Evolutionary conservation across 2,329 filamentous ascomycete species (phyloP).

Genomic region (Boeremia exigua): DNA sequence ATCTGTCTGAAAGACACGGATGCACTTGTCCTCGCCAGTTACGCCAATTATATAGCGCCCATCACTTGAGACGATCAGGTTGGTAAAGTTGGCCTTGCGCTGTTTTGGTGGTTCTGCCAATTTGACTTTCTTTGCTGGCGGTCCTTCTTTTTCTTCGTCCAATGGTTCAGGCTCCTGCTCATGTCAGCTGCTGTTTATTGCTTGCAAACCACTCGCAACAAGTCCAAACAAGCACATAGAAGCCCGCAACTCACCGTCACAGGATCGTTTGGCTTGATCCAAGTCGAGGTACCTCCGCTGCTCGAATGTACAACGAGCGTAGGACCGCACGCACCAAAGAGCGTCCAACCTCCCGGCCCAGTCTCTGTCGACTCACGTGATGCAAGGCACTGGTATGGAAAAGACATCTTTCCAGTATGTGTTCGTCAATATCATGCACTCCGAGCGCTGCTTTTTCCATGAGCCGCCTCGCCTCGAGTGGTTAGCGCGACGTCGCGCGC

Average conservation of each 20-base stretch:
- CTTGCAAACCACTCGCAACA: background rate
- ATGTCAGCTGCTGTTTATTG: slow-evolving; percentile 19
- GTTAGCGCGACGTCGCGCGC: slow-evolving; percentile 25
- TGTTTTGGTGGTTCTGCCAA: slow-evolving; percentile 37
- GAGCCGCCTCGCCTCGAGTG: slow-evolving; percentile 16
- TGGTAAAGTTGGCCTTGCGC: slow-evolving; percentile 68
- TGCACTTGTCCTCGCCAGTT: slow-evolving; percentile 88
- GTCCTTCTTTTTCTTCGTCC: slow-evolving; percentile 39
- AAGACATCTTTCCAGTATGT: slow-evolving; percentile 28
- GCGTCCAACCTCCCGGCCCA: slow-evolving; percentile 49
- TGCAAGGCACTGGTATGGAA: slow-evolving; percentile 52
- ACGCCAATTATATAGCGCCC: slow-evolving; percentile 75
- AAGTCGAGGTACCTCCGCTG: slow-evolving; percentile 38
- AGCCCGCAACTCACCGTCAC: slow-evolving; percentile 30
- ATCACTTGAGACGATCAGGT: slow-evolving; percentile 68
- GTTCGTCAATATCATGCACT: slow-evolving; percentile 6
- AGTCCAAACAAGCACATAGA: background rate
- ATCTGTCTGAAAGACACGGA: slow-evolving; percentile 79
- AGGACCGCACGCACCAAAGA: slow-evolving; percentile 77
- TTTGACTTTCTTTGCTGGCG: slow-evolving; percentile 52
- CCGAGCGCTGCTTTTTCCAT: slow-evolving; percentile 12
- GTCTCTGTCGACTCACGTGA: slow-evolving; percentile 23
- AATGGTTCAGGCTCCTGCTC: slow-evolving; percentile 22
- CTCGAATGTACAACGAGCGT: slow-evolving; percentile 63
- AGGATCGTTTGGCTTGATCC: slow-evolving; percentile 32